Base-by-base conservation (phyloP, 2,329 filamentous ascomycete species). In the Colletotrichum simmondsii region DNA sequence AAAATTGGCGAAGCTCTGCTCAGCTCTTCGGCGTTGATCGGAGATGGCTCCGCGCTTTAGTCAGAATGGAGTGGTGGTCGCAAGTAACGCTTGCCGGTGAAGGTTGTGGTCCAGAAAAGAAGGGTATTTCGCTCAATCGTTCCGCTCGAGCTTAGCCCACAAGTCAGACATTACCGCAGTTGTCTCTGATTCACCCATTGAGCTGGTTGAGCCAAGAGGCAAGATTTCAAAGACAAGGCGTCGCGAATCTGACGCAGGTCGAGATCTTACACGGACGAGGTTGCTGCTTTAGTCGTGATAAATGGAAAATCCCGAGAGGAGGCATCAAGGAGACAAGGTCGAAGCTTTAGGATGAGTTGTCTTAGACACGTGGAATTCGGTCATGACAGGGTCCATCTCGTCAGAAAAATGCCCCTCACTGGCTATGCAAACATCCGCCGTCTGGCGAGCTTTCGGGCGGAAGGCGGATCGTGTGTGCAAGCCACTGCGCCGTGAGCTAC, bases 341-440 rank as follows among this genome's bases (percentile, higher is more conserved):
- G 24, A 26, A 68, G 60, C 46, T 53, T 58, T 35, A 22, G 60
- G 28, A 16, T 8, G 30, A 35, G 1, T 14, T 65, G 66, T 73
- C 71, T 65, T 52, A 73, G 71, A 73, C 67, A 71, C 19, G 19
- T 28, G 16, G 58, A 22, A 70, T 53, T 46, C 22, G 53, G 32
- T 61, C 8, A 11, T 22, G 22, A 37, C 28, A 19, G 54, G 32
- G 5, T 30, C 32, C 32, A 8, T 35, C 60, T 37, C 26, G 46
- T 22, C 37, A n/a, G 19, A 28, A 10, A 10, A 24, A 19, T 22
- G 19, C 30, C 60, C 49, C 59, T 30, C 42, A 49, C 42, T 49
- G 10, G n/a, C 70, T 49, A 66, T 65, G 70, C 70, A 70, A 72
- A 54, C 65, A 65, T 70, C 66, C 60, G 65, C 46, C 59, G 30